phyloP scores from a whole-genome alignment of 257 asterid genomes.

The Fraxinus excelsior region DNA sequence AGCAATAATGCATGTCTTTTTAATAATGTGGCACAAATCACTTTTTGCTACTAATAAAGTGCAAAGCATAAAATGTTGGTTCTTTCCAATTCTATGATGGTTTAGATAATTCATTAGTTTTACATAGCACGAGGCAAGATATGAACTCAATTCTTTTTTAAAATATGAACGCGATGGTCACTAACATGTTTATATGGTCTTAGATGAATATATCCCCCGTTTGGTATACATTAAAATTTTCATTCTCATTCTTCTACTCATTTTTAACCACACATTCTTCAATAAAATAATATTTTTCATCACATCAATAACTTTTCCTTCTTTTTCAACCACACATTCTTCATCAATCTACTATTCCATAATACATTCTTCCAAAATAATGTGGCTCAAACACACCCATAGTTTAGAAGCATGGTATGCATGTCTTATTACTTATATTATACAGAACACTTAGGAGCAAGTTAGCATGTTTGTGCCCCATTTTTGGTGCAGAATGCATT shows the following conservation, averaged over 20 bases:
- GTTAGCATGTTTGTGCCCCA: not conserved
- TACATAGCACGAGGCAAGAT: not conserved
- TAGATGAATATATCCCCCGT: not conserved
- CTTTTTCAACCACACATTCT: too few relatives aligned
- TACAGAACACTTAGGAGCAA: not conserved
- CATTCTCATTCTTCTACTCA: too few relatives aligned
- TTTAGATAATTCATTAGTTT: not conserved
- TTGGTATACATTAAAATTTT: too few relatives aligned
- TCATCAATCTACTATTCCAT: too few relatives aligned
- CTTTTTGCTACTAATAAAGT: not conserved
- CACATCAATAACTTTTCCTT: too few relatives aligned
- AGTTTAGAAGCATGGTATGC: not conserved
- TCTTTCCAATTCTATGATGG: not conserved
- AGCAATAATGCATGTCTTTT: not conserved
- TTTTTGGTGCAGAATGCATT: too few relatives aligned
- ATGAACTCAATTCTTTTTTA: not conserved
- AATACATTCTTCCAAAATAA: too few relatives aligned
- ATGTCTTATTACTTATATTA: not conserved
- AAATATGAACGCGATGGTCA: not conserved
- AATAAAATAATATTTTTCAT: too few relatives aligned
- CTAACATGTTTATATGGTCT: not conserved
- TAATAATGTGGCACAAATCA: not conserved
- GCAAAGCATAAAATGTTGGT: not conserved
- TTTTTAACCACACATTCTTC: too few relatives aligned
- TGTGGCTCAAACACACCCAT: too few relatives aligned